Conservation (phyloP, 176 grass and related monocot species). For the Alopecurus myosuroides region DNA sequence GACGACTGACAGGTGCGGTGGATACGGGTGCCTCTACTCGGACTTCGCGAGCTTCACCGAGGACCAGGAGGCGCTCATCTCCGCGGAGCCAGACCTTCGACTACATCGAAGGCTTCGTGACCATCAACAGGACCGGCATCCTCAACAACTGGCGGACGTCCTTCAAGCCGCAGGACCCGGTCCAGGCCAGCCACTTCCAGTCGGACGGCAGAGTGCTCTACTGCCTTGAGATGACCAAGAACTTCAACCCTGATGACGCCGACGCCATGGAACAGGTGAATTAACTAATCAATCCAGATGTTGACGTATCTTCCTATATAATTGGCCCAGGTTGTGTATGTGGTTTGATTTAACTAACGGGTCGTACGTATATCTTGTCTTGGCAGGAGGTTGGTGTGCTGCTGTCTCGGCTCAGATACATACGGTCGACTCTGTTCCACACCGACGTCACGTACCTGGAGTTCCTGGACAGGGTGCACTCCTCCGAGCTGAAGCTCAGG, state of each 20-base stretch:
- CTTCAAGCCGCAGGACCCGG: conserved; percentile 74
- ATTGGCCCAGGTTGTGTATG: not conserved
- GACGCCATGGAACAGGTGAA: conserved; percentile 62
- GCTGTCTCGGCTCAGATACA: conserved; percentile 63
- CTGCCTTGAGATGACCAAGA: conserved; percentile 96
- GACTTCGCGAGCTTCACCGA: conserved; percentile 78
- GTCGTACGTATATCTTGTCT: not conserved
- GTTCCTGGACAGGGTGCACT: conserved; percentile 90
- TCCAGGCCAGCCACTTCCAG: conserved; percentile 67
- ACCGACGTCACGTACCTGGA: conserved; percentile 76
- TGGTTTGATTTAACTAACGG: not conserved
- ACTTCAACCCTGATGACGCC: conserved; percentile 49
- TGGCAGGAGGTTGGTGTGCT: conserved; percentile 58
- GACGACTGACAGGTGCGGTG: conserved; percentile 80
- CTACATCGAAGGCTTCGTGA: conserved; percentile 94
- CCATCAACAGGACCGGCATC: conserved; percentile 86
- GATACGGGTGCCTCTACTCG: conserved; percentile 86
- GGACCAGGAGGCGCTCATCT: conserved; percentile 91
- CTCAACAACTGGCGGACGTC: conserved; percentile 92
- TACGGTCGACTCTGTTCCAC: conserved; percentile 79
- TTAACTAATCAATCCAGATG: not conserved
- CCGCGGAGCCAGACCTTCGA: conserved; percentile 61
- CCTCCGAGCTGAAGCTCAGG: conserved; percentile 71
- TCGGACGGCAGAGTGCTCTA: conserved; percentile 65
- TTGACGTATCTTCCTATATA: not conserved